Evolutionary conservation across 805 yeast genomes (phyloP).

Genomic region (Teunomyces barrocoloradensis): DNA sequence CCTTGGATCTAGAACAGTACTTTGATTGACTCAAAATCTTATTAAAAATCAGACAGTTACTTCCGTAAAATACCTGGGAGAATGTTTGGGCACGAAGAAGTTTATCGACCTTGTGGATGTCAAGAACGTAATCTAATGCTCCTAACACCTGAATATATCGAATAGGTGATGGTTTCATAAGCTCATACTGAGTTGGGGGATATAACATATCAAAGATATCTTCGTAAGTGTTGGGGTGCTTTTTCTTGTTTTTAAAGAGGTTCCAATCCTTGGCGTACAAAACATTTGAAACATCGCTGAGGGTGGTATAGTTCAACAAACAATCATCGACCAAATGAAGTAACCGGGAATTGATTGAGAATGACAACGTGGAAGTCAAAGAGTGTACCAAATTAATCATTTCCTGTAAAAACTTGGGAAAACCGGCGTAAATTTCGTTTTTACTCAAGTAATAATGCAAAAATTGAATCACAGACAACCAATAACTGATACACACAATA

Average conservation of each 20-base stretch:
- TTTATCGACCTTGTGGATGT: conserved; percentile 76
- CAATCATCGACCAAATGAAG: conserved; percentile 61
- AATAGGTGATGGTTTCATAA: conserved; percentile 86
- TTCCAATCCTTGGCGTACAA: conserved; percentile 72
- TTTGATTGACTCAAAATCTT: conserved; percentile 63
- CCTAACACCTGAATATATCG: conserved; percentile 82
- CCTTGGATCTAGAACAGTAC: conserved; percentile 75
- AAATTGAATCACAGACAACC: conserved; percentile 81
- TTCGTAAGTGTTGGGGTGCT: conserved; percentile 55
- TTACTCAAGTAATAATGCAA: conserved; percentile 73
- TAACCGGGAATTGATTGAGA: conserved; percentile 62
- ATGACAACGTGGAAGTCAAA: conserved; percentile 61
- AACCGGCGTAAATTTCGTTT: conserved; percentile 53
- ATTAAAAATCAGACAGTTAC: conserved; percentile 72
- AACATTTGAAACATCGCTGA: conserved; percentile 77
- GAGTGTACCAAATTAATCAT: conserved; percentile 54
- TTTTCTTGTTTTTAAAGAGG: conserved; percentile 44
- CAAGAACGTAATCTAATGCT: conserved; percentile 81
- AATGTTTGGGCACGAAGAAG: conserved; percentile 75
- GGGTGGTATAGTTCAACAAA: conserved; percentile 70
- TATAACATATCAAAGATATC: conserved; percentile 72
- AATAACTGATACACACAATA: conserved; percentile 72
- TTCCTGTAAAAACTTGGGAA: conserved; percentile 63
- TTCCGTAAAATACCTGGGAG: conserved; percentile 74
- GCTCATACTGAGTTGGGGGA: conserved; percentile 80